These are phyloP conservation scores for Punctularia strigosozonata DNA, from an alignment of 768 basidiomycete species.

Conservation along the genomic window DNA sequence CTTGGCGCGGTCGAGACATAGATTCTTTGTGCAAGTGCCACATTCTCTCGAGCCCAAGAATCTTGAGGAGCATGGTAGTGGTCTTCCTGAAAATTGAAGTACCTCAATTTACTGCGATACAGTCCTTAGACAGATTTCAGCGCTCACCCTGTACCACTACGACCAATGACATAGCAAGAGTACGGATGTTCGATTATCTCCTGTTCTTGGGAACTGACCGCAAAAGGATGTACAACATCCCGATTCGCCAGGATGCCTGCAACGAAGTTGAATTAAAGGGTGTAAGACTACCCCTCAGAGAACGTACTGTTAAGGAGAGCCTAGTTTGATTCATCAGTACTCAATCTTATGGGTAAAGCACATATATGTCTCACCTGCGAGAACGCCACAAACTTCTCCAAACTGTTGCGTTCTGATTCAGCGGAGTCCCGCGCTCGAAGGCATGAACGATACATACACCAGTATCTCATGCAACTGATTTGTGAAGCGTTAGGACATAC, in stretches of 20 bases:
- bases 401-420: constrained; percentile 13
- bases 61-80: constrained; percentile 68
- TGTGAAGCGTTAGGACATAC: neutral
- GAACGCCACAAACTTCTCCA: constrained; percentile 36
- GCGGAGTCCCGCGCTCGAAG: constrained; percentile 1
- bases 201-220: constrained; percentile 35
- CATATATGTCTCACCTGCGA: constrained; percentile 21
- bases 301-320: constrained; percentile 24
- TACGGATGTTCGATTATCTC: constrained; percentile 46
- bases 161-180: constrained; percentile 48
- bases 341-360: neutral
- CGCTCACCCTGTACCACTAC: constrained; percentile 69
- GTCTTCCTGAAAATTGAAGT: constrained; percentile 40
- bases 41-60: constrained; percentile 53
- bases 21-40: constrained; percentile 26
- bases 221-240: constrained; percentile 24
- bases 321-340: constrained; percentile 4
- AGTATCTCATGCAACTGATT: constrained; percentile 38
- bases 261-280: neutral
- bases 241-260: constrained; percentile 41
- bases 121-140: neutral
- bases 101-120: too few relatives aligned
- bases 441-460: constrained; percentile 24
- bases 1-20: constrained; percentile 39
- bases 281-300: neutral